phyloP scores from a whole-genome alignment of 2,329 filamentous ascomycete species.

The Aspergillus ochraceoroseus region DNA sequence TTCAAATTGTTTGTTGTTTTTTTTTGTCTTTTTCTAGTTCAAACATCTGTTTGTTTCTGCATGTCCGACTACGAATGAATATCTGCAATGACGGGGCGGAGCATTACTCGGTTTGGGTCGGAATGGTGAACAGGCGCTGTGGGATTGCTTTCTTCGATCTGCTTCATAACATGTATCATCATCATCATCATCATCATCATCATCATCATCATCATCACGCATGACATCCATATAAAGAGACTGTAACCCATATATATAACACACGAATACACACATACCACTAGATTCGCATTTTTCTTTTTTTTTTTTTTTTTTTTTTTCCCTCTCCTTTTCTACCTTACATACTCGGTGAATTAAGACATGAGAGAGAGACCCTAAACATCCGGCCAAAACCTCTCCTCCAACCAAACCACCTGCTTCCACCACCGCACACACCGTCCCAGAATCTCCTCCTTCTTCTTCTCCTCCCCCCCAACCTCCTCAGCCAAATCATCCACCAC shows the following conservation, averaged over 20 bases:
- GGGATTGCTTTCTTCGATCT: too few species aligned
- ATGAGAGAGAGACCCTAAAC: slow-evolving; percentile 23
- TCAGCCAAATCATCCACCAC: slow-evolving; percentile 54
- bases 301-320: too few species aligned
- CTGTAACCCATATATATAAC: too few species aligned
- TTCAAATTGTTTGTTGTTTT: not conserved
- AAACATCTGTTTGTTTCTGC: slow-evolving; percentile 4
- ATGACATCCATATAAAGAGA: too few species aligned
- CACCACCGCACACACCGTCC: slow-evolving; percentile 48
- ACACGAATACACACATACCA: too few species aligned
- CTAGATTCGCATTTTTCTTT: too few species aligned
- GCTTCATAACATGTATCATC: too few species aligned
- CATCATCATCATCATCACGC: too few species aligned
- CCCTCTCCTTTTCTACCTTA: too few species aligned
- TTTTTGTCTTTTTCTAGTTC: not conserved
- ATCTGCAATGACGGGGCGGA: slow-evolving; percentile 13
- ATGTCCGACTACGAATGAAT: slow-evolving; percentile 10
- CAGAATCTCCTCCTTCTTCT: slow-evolving; percentile 38
- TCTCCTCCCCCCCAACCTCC: slow-evolving; percentile 31
- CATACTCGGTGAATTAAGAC: too few species aligned
- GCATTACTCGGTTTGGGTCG: slow-evolving; percentile 6
- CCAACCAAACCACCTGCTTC: slow-evolving; percentile 50
- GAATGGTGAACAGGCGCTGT: too few species aligned
- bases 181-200: too few species aligned
- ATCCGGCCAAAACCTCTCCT: slow-evolving; percentile 57